Evolutionary conservation across 768 basidiomycete genomes (phyloP).

Genomic region (Auriscalpium microsporum): DNA sequence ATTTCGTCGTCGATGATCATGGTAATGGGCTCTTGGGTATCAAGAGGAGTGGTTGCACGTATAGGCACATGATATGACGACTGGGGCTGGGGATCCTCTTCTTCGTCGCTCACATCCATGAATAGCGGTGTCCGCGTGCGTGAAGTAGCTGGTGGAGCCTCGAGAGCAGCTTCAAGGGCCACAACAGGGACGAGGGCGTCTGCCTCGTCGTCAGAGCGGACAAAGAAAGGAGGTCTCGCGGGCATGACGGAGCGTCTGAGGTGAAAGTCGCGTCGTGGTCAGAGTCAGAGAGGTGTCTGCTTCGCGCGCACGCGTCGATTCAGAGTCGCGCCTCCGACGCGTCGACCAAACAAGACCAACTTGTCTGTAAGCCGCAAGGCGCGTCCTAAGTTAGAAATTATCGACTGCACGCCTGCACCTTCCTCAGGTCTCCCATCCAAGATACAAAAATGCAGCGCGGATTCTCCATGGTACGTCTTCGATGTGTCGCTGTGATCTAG

Average conservation of each 20-base stretch:
- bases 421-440: not conserved
- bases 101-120: conserved; percentile 37
- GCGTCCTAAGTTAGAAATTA: not conserved
- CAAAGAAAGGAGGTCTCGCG: conserved; percentile 42
- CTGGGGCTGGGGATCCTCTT: conserved; percentile 13
- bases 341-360: conserved; percentile 30
- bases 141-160: not conserved
- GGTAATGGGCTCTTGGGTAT: not conserved
- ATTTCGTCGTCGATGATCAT: conserved; percentile 13
- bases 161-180: not conserved
- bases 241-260: conserved; percentile 18
- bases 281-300: not conserved
- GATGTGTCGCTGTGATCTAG: not conserved
- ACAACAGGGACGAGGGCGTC: conserved; percentile 7
- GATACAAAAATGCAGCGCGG: conserved; percentile 72
- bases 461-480: conserved; percentile 20
- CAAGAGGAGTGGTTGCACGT: too few species aligned
- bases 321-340: conserved; percentile 27
- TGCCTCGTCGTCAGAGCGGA: conserved; percentile 45
- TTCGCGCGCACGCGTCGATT: not conserved
- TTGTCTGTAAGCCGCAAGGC: conserved; percentile 4
- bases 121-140: conserved; percentile 28
- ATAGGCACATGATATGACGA: too few species aligned
- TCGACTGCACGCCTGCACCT: not conserved
- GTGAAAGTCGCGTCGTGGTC: conserved; percentile 5